A percentile compares a stretch with the other conserved stretches of the same genome.
Conservation (phyloP, 2,329 filamentous ascomycete genomes). For the Blumeria hordei region DNA sequence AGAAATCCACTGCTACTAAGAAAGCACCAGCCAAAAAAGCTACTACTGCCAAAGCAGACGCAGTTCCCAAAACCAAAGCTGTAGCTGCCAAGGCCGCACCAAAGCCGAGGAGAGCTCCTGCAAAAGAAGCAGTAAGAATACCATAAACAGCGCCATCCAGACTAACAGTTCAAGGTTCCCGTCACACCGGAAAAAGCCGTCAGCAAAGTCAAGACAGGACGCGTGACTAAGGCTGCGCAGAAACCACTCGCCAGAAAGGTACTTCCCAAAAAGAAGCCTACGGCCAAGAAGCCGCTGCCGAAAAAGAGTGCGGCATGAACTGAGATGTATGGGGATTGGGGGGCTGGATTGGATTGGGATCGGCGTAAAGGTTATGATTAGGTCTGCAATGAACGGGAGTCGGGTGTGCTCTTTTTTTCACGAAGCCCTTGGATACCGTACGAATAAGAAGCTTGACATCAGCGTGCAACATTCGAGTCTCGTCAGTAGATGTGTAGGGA, state of each 20-base stretch:
- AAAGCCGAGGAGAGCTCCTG: constrained; percentile 15
- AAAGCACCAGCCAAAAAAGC: constrained; percentile 10
- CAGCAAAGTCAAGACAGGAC: constrained; percentile 48
- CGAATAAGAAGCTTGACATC: no score
- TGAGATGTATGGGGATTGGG: no score
- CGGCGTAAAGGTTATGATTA: no score
- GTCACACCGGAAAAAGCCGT: constrained; percentile 21
- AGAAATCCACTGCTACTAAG: constrained; percentile 16
- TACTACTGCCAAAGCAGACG: constrained; percentile 15
- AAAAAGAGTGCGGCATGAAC: background rate
- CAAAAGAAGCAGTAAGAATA: constrained; percentile 2
- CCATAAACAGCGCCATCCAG: constrained; percentile 6
- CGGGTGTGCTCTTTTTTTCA: no score
- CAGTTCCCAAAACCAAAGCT: constrained; percentile 14
- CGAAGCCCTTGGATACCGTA: no score
- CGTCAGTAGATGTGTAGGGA: no score
- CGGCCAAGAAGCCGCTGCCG: constrained; percentile 10
- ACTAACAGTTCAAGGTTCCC: background rate
- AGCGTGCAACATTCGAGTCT: no score
- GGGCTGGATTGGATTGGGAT: no score
- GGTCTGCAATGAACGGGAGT: no score
- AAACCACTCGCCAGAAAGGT: constrained; percentile 10
- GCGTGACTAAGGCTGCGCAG: constrained; percentile 44
- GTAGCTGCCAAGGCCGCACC: constrained; percentile 18
- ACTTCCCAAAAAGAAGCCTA: constrained; percentile 15